Evolutionary conservation across 2,329 filamentous ascomycete species (phyloP).

Genomic region (Scopulariopsis brevicaulis): DNA sequence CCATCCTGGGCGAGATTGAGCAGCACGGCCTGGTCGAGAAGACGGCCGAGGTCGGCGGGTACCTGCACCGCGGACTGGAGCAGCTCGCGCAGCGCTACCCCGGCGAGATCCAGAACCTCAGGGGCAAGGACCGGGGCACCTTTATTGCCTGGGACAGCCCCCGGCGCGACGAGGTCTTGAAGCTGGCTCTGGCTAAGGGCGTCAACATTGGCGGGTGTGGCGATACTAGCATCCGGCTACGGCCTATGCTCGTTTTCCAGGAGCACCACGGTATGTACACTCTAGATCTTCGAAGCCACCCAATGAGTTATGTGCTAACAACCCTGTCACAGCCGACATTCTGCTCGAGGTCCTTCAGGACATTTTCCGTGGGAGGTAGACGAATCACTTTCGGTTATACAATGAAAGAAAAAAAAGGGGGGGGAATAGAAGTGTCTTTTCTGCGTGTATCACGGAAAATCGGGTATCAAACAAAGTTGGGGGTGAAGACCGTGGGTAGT

Average conservation of each 20-base stretch:
- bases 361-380: neutral
- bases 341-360: conserved; percentile 4
- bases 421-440: too few relatives aligned
- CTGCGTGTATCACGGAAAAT: too few relatives aligned
- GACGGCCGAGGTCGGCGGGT: conserved; percentile 67
- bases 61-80: conserved; percentile 62
- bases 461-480: too few relatives aligned
- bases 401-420: too few relatives aligned
- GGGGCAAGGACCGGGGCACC: conserved; percentile 79
- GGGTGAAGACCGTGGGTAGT: too few relatives aligned
- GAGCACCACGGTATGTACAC: conserved; percentile 48
- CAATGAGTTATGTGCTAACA: neutral
- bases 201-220: conserved; percentile 84
- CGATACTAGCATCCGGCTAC: conserved; percentile 59
- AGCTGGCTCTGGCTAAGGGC: conserved; percentile 66
- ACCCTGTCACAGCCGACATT: conserved; percentile 5
- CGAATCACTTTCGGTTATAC: neutral
- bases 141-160: conserved; percentile 88
- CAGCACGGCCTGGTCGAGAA: conserved; percentile 65
- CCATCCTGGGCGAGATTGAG: conserved; percentile 67
- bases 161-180: conserved; percentile 66
- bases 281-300: neutral
- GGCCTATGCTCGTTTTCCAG: conserved; percentile 90
- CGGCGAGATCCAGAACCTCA: conserved; percentile 66
- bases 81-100: conserved; percentile 59